phyloP scores from a whole-genome alignment of 2,329 filamentous ascomycete species.

The Stromatinia cepivora region DNA sequence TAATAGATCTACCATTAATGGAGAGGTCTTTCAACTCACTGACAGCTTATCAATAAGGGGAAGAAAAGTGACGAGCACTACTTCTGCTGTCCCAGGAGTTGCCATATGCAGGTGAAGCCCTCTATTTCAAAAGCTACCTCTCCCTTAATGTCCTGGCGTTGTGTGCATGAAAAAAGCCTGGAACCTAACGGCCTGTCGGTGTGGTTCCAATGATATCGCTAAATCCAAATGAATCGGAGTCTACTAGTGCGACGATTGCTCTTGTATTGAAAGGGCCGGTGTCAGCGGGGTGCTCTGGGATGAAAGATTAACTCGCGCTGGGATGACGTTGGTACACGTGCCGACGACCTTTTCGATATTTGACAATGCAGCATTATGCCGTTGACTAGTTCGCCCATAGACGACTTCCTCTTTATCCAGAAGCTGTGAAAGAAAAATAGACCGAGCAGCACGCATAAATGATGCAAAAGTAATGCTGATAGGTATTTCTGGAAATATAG shows the following conservation, averaged over 20 bases:
- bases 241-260: slow-evolving; percentile 40
- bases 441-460: slow-evolving; percentile 47
- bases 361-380: slow-evolving; percentile 44
- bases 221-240: slow-evolving; percentile 43
- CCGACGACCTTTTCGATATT: slow-evolving; percentile 46
- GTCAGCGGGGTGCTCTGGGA: slow-evolving; percentile 39
- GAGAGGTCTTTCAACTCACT: background rate
- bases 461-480: slow-evolving; percentile 44
- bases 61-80: background rate
- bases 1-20: background rate
- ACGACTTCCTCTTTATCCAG: slow-evolving; percentile 18
- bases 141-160: background rate
- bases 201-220: slow-evolving; percentile 40
- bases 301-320: slow-evolving; percentile 46
- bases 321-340: slow-evolving; percentile 48
- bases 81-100: background rate
- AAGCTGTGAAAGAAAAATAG: slow-evolving; percentile 44
- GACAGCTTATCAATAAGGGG: background rate
- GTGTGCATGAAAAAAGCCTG: slow-evolving; percentile 4
- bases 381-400: slow-evolving; percentile 42
- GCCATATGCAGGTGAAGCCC: background rate
- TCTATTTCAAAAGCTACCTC: background rate
- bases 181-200: slow-evolving; percentile 40
- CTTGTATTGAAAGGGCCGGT: slow-evolving; percentile 42
- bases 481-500: background rate